A percentile compares a stretch with the other conserved stretches of the same genome.
Conservation (phyloP, 1,284 basidiomycete species). For the Trametes pubescens region DNA sequence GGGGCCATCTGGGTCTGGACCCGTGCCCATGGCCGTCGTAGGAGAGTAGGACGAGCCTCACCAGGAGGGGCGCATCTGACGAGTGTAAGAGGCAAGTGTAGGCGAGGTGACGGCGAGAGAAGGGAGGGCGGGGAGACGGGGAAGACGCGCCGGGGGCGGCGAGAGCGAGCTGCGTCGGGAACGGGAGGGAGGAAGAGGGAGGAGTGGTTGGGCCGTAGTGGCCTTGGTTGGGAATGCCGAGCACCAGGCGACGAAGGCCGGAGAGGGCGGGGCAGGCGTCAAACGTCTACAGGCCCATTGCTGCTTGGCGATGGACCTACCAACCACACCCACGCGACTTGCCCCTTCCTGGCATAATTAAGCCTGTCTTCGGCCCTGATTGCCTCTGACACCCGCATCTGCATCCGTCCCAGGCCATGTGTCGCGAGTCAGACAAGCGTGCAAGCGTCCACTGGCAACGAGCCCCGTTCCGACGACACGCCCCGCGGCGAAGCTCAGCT, state of each 20-base stretch:
- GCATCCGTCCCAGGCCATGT: background rate
- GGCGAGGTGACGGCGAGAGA: conserved; percentile 4
- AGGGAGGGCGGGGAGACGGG: background rate
- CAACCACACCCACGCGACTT: conserved; percentile 17
- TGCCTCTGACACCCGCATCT: conserved; percentile 3
- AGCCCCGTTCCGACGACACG: background rate
- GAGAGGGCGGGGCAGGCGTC: conserved; percentile 7
- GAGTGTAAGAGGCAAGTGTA: background rate
- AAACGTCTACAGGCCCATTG: background rate
- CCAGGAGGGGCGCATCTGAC: conserved; percentile 35
- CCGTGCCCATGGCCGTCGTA: conserved; percentile 23
- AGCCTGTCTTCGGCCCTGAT: conserved; percentile 9
- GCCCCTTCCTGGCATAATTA: conserved; percentile 23
- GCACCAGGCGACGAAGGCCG: conserved; percentile 13
- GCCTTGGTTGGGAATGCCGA: conserved; percentile 2
- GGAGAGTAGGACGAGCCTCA: conserved; percentile 26
- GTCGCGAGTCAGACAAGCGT: background rate
- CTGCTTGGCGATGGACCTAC: conserved; percentile 15
- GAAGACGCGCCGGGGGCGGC: conserved; percentile 1
- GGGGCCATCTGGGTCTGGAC: conserved; percentile 6
- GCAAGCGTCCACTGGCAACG: background rate
- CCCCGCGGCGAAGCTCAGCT: background rate
- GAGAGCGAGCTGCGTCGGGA: background rate
- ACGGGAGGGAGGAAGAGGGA: background rate
- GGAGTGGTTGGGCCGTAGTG: background rate